These are phyloP conservation scores for Carex scoparia DNA, from an alignment of 176 grass and related monocot species.

Conservation along the genomic window DNA sequence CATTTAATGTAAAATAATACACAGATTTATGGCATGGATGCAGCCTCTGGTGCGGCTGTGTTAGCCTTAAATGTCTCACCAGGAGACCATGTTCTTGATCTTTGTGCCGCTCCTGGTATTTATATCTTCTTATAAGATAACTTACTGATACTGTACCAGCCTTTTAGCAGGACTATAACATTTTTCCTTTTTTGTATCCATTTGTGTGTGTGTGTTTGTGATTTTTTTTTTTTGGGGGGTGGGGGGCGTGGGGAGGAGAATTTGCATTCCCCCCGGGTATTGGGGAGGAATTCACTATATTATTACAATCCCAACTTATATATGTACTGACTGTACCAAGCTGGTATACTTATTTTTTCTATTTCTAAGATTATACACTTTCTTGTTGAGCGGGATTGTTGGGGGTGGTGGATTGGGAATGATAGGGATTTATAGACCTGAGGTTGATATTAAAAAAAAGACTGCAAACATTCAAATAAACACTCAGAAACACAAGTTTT, in stretches of 20 bases:
- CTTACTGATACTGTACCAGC: not conserved
- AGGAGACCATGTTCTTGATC: constrained; percentile 90
- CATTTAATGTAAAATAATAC: constrained; percentile 16
- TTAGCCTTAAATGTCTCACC: constrained; percentile 60
- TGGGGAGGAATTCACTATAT: no score
- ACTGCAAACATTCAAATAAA: not conserved
- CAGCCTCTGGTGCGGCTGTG: constrained; percentile 83
- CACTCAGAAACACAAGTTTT: not conserved
- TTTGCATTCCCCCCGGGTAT: no score
- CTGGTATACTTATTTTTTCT: not conserved
- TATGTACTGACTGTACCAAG: not conserved
- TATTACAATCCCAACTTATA: not conserved
- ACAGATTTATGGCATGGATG: constrained; percentile 97
- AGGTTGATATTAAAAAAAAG: not conserved
- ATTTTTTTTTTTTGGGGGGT: not conserved
- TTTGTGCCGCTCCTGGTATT: constrained; percentile 91
- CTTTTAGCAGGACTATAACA: not conserved
- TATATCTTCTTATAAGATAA: not conserved
- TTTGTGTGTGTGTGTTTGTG: not conserved
- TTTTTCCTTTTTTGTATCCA: not conserved
- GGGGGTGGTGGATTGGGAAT: no score
- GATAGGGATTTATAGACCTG: not conserved
- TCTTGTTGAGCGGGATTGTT: not conserved
- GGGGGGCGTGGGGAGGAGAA: no score
- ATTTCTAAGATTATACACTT: not conserved